phyloP scores from a whole-genome alignment of 345 rosid genomes.

The Abelmoschus esculentus region DNA sequence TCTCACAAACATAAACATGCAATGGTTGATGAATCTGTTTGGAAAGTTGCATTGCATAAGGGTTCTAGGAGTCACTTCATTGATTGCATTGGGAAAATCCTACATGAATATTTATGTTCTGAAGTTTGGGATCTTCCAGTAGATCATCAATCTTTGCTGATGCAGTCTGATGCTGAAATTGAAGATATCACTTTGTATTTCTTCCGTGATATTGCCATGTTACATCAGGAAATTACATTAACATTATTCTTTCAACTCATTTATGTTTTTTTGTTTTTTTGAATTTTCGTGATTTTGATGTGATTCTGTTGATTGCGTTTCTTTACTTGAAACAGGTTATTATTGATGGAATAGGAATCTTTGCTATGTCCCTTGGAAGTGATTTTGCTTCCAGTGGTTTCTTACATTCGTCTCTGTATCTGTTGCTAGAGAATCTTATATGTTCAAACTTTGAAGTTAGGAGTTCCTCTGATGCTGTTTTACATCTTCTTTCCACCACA shows the following conservation, averaged over 20 bases:
- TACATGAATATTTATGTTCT: constrained; percentile 76
- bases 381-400: constrained; percentile 76
- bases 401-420: constrained; percentile 81
- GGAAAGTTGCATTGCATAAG: constrained; percentile 49
- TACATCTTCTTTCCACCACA: constrained; percentile 53
- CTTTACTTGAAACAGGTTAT: constrained; percentile 43
- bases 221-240: constrained; percentile 59
- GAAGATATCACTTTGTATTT: constrained; percentile 49
- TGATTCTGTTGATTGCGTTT: constrained; percentile 7
- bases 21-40: constrained; percentile 25
- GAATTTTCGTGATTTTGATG: background rate
- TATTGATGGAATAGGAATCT: constrained; percentile 78
- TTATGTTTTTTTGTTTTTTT: background rate
- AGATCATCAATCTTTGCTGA: constrained; percentile 33
- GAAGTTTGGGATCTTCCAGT: constrained; percentile 85
- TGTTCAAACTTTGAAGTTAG: constrained; percentile 65
- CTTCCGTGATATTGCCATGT: constrained; percentile 58
- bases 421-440: constrained; percentile 76
- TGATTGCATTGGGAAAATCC: constrained; percentile 72
- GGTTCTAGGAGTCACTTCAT: constrained; percentile 42
- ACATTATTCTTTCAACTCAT: background rate
- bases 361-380: constrained; percentile 62
- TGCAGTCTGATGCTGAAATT: constrained; percentile 34
- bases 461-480: constrained; percentile 68
- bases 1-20: constrained; percentile 4